Evolutionary conservation across 345 rosid species (phyloP).

Genomic region (Salix viminalis): DNA sequence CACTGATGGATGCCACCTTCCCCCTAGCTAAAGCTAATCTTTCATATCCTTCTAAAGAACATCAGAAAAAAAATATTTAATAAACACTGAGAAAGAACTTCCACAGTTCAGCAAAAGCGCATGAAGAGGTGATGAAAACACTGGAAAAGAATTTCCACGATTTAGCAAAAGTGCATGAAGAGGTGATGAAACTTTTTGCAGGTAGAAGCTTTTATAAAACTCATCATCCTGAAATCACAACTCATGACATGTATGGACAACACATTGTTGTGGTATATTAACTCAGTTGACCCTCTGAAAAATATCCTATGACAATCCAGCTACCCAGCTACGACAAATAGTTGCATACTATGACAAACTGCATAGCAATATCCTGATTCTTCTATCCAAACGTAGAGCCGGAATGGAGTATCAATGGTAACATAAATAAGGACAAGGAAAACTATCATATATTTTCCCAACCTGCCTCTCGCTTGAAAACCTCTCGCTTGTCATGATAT

Average conservation of each 20-base stretch:
- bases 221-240: not conserved
- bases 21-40: constrained; percentile 55
- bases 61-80: not conserved
- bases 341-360: not conserved
- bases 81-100: not conserved
- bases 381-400: not conserved
- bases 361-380: not conserved
- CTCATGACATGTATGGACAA: not conserved
- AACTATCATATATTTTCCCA: constrained; percentile 18
- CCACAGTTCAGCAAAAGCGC: not conserved
- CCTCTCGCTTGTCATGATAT: constrained; percentile 75
- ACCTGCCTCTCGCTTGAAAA: constrained; percentile 90
- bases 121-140: not conserved
- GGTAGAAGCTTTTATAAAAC: not conserved
- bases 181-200: not conserved
- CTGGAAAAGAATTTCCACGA: not conserved
- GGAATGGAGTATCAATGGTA: not conserved
- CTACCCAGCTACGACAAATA: not conserved
- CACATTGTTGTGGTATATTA: not conserved
- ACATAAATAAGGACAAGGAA: not conserved
- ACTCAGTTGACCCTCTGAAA: not conserved
- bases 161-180: not conserved
- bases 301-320: not conserved
- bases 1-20: constrained; percentile 22
- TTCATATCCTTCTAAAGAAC: constrained; percentile 75